phyloP scores from a whole-genome alignment of 2,329 filamentous ascomycete species.

The Fonsecaea erecta region DNA sequence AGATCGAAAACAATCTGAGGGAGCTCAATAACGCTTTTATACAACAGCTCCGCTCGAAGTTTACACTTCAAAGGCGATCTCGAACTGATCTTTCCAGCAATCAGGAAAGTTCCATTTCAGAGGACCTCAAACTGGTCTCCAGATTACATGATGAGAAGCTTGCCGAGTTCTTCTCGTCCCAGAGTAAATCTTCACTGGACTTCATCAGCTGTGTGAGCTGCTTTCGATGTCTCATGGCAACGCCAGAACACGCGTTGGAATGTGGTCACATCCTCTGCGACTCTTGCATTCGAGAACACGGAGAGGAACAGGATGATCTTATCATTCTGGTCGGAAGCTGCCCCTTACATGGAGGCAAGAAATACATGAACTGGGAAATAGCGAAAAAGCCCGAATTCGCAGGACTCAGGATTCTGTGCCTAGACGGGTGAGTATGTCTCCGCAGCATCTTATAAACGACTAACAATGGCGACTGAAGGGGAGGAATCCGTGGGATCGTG shows the following conservation, averaged over 20 bases:
- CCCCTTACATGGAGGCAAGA: not conserved
- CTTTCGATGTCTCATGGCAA: not conserved
- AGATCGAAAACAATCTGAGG: constrained; percentile 1
- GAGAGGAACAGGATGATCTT: not conserved
- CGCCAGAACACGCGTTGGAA: not conserved
- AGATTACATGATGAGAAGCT: not conserved
- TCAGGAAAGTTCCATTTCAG: not conserved
- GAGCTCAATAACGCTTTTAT: not conserved
- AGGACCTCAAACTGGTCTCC: not conserved
- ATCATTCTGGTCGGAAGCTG: not conserved
- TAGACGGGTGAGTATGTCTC: not conserved
- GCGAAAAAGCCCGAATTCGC: not conserved
- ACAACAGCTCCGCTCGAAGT: not conserved
- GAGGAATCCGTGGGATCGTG: not conserved
- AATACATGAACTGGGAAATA: not conserved
- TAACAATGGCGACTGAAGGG: not conserved
- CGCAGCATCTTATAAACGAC: not conserved
- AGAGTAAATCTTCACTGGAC: not conserved
- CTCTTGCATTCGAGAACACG: not conserved
- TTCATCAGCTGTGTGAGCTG: not conserved
- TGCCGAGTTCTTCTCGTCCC: not conserved
- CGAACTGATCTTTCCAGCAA: not conserved
- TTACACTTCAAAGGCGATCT: not conserved
- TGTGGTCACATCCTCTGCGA: not conserved
- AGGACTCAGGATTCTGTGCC: not conserved